Base-by-base conservation (phyloP, 169 alveolate species). In the Plasmodium malariae region DNA sequence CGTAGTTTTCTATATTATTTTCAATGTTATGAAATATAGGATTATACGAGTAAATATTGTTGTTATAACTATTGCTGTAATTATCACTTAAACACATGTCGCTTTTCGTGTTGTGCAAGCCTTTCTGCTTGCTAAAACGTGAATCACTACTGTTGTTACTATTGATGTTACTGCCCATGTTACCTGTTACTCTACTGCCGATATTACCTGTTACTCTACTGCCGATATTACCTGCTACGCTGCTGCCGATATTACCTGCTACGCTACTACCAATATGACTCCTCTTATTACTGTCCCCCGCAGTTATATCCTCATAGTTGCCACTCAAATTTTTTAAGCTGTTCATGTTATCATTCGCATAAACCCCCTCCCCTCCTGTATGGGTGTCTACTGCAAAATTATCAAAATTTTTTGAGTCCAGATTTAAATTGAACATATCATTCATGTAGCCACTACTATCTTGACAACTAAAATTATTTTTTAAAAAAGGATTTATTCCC, bases 1-100 rank as follows among this genome's bases (percentile, higher is more conserved):
- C 86, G n/a, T 32, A 54, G 49, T 68, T 78, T 30, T 62, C 69
- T 24, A 17, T 45, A n/a, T 49, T 32, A 26, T 62, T 63, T 43
- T 62, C 69, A 14, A 48, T 28, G 19, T 32, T 30, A 37, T 26
- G 62, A 26, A 37, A 51, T 40, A 12, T 24, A 28, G 11, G n/a
- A 45, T 63, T 63, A 63, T 30, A 63, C 28, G 73, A 28, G 32
- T 0, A 63, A 19, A 19, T 57, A 21, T 57, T 21, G 19, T 57
- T 57, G 32, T 34, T 63, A 36, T 45, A 19, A 21, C 5, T 40
- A 67, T 11, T 40, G 17, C 40, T 40, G 40, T 68, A 2, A 68
- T 68, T 37, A 11, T 26, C 24, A 68, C 14, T 21, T 19, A 40
- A 4, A 17, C n/a, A 1, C n/a, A 19, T 57, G 24, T 21, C 32